Percentiles rank a stretch among this genome's conserved stretches.
phyloP scores from a whole-genome alignment of 1,139 yeast genomes.

The Protomyces gravidus region DNA sequence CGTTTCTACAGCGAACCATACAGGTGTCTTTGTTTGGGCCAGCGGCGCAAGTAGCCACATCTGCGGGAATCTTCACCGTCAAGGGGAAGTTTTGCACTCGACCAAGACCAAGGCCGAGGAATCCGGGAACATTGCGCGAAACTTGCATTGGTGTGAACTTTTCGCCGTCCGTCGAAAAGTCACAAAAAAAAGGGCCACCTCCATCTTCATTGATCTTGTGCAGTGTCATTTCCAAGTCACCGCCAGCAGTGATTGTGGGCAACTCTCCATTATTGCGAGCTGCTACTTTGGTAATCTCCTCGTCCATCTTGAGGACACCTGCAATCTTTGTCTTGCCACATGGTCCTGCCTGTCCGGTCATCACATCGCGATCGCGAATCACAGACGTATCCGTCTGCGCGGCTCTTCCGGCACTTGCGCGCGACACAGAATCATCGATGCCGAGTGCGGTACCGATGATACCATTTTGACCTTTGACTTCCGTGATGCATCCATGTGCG shows the following conservation, averaged over 20 bases:
- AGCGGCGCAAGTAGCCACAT: slow-evolving; percentile 9
- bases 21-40: slow-evolving; percentile 16
- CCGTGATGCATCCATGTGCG: slow-evolving; percentile 14
- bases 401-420: slow-evolving; percentile 17
- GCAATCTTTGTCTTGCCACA: slow-evolving; percentile 18
- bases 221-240: slow-evolving; percentile 12
- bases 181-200: slow-evolving; percentile 22
- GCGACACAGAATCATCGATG: slow-evolving; percentile 9
- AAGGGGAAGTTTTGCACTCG: slow-evolving; percentile 17
- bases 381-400: slow-evolving; percentile 24
- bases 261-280: slow-evolving; percentile 18
- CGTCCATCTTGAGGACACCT: slow-evolving; percentile 20
- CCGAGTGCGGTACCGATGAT: slow-evolving; percentile 9
- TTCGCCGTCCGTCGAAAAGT: slow-evolving; percentile 15
- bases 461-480: slow-evolving; percentile 2
- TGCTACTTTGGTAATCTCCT: slow-evolving; percentile 10
- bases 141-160: slow-evolving; percentile 15
- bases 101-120: slow-evolving; percentile 5
- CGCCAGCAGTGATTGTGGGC: slow-evolving; percentile 15
- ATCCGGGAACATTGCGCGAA: slow-evolving; percentile 19
- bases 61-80: slow-evolving; percentile 9
- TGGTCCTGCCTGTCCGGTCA: slow-evolving; percentile 13
- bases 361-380: slow-evolving; percentile 16
- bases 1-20: slow-evolving; percentile 17
- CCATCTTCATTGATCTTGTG: slow-evolving; percentile 27